Percentiles rank a stretch among this genome's conserved stretches.
These are phyloP conservation scores for Chalciporus piperatus DNA, from an alignment of 768 basidiomycete species.

Conservation along the genomic window DNA sequence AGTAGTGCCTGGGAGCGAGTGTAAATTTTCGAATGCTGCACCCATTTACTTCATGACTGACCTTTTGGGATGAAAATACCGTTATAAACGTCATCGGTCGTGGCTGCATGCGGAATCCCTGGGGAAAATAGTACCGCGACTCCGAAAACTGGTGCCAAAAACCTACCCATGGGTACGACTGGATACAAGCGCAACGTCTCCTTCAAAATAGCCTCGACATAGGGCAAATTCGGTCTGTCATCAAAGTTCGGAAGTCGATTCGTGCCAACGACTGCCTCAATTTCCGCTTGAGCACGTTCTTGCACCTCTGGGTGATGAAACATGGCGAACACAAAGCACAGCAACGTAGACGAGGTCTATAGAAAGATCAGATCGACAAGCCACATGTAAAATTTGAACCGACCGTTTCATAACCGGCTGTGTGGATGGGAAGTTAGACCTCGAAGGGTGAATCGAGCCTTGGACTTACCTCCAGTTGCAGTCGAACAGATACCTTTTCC, in stretches of 20 bases:
- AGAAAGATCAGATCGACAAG: not conserved
- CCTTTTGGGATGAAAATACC: slow-evolving; percentile 25
- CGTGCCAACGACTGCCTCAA: slow-evolving; percentile 24
- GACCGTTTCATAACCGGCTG: slow-evolving; percentile 22
- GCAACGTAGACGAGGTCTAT: slow-evolving; percentile 1
- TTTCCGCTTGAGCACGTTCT: not conserved
- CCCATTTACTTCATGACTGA: not conserved
- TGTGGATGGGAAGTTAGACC: not conserved
- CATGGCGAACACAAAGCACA: not conserved
- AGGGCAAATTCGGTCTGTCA: slow-evolving; percentile 26
- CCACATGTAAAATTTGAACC: not conserved
- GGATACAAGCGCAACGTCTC: slow-evolving; percentile 32
- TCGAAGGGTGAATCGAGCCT: not conserved
- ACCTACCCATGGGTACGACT: slow-evolving; percentile 24
- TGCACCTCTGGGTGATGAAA: not conserved
- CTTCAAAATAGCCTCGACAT: slow-evolving; percentile 26
- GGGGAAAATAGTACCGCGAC: not conserved
- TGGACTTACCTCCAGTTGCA: slow-evolving; percentile 17
- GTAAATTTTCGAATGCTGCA: not conserved
- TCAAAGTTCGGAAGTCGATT: slow-evolving; percentile 25
- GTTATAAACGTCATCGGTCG: slow-evolving; percentile 15
- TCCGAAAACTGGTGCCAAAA: not conserved
- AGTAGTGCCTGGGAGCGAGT: slow-evolving; percentile 11
- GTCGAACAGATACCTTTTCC: slow-evolving; percentile 11
- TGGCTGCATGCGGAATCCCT: slow-evolving; percentile 22